Base-by-base conservation (phyloP, 1,139 yeast genomes). In the Waltiozyma sp. region DNA sequence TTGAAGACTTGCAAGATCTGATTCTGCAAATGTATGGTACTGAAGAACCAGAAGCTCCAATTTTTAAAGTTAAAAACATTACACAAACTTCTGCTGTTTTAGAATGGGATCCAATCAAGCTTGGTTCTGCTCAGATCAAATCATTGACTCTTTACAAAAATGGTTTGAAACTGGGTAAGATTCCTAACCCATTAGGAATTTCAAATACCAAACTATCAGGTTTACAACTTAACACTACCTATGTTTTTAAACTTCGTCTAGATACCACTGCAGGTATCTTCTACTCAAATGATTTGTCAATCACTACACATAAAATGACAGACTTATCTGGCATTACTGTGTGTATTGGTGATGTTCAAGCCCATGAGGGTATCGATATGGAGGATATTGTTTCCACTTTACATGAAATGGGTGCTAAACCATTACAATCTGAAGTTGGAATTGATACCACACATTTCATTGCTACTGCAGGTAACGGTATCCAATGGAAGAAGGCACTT, bases 71-170 rank as follows among this genome's bases (percentile, higher is more conserved):
- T 37, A 73, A 77, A 45, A 91, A 91, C 58, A 79, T 83, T 39
- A 91, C 98, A 2, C 98, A 93, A 61, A 91, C 99, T 0, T 80
- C 93, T 45, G 87, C 95, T 60, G 96, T 89, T 33, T 71, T 91
- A 49, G 95, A 87, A 60, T 91, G 98, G 98, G 96, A 88, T 49
- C 75, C 80, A 18, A 68, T 91, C 44, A 79, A 84, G 43, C 67
- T 88, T 48, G 97, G 96, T 10, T 83, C 95, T 2, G 80, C 96
- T 4, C 76, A 75, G 43, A 70, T 93, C 56, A 83, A 81, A 58
- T 79, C 86, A 40, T 69, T 93, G 55, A 76, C 84, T 11, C 67
- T 91, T 45, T 88, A 77, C 64, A 87, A 88, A 61, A 88, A 87
- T 55, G 83, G 82, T 33, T 68, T 75, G 46, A 81, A 91, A 56